Conservation (phyloP, 2,329 filamentous ascomycete genomes). For the Neofusicoccum laricinum region DNA sequence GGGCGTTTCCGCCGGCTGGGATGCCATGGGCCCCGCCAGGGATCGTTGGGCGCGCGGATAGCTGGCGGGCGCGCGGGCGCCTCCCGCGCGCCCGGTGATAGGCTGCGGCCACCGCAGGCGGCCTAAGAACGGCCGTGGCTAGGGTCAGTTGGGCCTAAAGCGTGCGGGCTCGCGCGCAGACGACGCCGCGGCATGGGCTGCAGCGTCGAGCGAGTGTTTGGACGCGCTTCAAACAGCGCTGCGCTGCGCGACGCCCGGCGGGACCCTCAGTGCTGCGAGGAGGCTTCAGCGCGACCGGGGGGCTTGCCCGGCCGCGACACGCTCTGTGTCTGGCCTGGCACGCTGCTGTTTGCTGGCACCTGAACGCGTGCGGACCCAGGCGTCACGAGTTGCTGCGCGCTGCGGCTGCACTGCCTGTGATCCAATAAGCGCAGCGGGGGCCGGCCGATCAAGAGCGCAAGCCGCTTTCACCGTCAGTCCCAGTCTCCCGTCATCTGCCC, state of each 20-base stretch:
- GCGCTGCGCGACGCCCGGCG: not conserved
- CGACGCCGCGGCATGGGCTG: not conserved
- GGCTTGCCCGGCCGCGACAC: not conserved
- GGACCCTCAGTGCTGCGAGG: not conserved
- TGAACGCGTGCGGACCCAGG: not conserved
- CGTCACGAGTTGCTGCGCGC: conserved; percentile 8
- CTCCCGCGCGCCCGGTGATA: not conserved
- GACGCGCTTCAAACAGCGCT: not conserved
- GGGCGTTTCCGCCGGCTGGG: not conserved
- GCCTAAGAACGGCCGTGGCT: not conserved
- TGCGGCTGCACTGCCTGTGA: not conserved
- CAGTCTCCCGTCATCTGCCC: conserved; percentile 9
- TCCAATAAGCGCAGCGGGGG: conserved; percentile 2
- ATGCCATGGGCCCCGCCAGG: not conserved
- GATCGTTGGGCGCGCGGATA: not conserved
- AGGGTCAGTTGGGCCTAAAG: not conserved
- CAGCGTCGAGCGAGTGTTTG: not conserved
- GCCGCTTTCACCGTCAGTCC: conserved; percentile 11
- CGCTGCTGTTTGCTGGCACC: conserved; percentile 1
- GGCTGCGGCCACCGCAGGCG: not conserved
- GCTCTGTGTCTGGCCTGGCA: not conserved
- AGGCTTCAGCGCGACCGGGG: not conserved
- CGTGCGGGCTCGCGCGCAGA: not conserved
- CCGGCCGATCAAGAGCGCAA: not conserved
- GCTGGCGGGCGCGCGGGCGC: not conserved